These are phyloP conservation scores for Aurantiochytrium sp. DNA, from an alignment of 108 stramenopile species.

Conservation along the genomic window DNA sequence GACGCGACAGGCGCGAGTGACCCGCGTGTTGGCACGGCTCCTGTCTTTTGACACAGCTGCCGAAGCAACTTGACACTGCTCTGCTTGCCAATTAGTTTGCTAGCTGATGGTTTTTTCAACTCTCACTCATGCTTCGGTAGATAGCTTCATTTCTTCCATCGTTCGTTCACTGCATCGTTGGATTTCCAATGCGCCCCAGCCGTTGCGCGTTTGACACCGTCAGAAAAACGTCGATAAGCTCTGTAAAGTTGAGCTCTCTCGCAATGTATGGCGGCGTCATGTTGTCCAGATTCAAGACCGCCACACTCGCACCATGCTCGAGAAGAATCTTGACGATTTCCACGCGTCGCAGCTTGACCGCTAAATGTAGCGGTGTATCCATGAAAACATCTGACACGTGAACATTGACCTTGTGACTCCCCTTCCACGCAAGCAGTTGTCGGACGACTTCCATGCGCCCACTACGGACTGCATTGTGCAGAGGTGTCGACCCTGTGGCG, in stretches of 20 bases:
- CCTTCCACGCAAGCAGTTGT: neutral
- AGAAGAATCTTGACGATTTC: neutral
- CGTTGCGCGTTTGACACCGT: neutral
- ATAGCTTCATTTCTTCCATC: neutral
- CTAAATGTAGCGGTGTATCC: neutral
- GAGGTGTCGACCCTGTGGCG: neutral
- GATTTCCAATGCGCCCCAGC: too few species aligned
- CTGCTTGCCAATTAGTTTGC: too few species aligned
- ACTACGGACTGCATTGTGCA: constrained; percentile 2
- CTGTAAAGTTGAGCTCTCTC: neutral
- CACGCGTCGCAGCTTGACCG: neutral
- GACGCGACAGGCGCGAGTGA: neutral
- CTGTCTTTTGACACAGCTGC: neutral
- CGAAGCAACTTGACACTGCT: too few species aligned
- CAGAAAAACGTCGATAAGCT: neutral
- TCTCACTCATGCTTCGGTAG: too few species aligned
- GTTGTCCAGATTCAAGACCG: neutral
- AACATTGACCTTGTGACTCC: neutral
- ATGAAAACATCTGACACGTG: neutral
- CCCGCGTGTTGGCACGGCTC: neutral
- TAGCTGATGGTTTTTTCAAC: too few species aligned
- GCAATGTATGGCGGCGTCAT: neutral
- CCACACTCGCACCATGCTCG: neutral
- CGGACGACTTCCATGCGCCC: neutral
- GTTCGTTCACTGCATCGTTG: neutral